These are phyloP conservation scores for Exophiala lecanii-corni DNA, from an alignment of 2,329 filamentous ascomycete species.

Conservation along the genomic window DNA sequence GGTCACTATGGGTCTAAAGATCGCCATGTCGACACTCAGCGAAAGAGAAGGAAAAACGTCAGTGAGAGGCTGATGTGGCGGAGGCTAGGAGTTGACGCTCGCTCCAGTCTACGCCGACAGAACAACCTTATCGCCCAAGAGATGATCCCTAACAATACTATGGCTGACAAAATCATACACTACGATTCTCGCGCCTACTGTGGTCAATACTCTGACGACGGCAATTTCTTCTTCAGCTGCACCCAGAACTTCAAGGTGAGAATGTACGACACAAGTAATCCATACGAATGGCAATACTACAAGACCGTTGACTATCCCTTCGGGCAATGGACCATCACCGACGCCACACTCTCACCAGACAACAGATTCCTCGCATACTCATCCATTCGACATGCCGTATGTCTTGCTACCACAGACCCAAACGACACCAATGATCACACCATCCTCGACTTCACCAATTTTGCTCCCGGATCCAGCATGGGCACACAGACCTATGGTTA, in stretches of 20 bases:
- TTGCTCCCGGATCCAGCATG: slow-evolving; percentile 19
- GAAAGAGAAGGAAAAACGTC: slow-evolving; percentile 57
- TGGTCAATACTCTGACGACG: slow-evolving; percentile 93
- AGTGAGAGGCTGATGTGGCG: slow-evolving; percentile 71
- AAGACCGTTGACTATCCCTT: slow-evolving; percentile 81
- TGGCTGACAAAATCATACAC: slow-evolving; percentile 81
- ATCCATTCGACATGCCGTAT: slow-evolving; percentile 78
- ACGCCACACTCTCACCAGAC: slow-evolving; percentile 84
- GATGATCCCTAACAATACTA: slow-evolving; percentile 66
- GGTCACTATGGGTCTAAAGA: slow-evolving; percentile 73
- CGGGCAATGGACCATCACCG: slow-evolving; percentile 93
- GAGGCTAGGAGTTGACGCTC: slow-evolving; percentile 63
- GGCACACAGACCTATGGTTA: slow-evolving; percentile 15
- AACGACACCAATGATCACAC: slow-evolving; percentile 75
- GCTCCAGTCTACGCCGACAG: slow-evolving; percentile 54
- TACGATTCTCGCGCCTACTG: slow-evolving; percentile 85
- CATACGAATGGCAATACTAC: slow-evolving; percentile 93
- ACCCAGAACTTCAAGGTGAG: slow-evolving; percentile 90
- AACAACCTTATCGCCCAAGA: slow-evolving; percentile 64
- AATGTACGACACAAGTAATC: slow-evolving; percentile 96
- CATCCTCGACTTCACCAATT: slow-evolving; percentile 65
- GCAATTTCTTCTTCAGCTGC: slow-evolving; percentile 93
- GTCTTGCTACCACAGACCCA: slow-evolving; percentile 81
- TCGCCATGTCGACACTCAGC: slow-evolving; percentile 45
- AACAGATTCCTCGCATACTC: slow-evolving; percentile 90